Conservation (phyloP, 331 rosid species). For the Phaseolus coccineus region DNA sequence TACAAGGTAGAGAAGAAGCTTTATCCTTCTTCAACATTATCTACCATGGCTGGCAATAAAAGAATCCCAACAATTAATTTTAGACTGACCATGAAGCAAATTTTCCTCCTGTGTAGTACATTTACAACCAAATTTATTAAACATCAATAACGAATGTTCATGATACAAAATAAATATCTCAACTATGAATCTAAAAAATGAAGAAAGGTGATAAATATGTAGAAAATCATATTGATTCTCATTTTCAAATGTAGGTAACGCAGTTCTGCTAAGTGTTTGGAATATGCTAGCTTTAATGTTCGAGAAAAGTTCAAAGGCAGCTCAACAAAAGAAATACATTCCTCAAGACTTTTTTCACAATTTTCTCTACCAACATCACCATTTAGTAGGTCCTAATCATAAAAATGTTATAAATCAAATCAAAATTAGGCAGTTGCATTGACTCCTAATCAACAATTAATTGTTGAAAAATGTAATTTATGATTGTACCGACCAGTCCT, state of each 20-base stretch:
- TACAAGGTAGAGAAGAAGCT: no score
- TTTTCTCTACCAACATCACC: slow-evolving; percentile 47
- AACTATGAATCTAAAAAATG: no score
- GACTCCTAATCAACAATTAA: slow-evolving; percentile 10
- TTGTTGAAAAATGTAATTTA: background rate
- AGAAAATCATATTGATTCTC: slow-evolving; percentile 51
- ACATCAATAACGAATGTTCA: no score
- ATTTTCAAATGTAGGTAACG: slow-evolving; percentile 56
- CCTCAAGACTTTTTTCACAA: slow-evolving; percentile 55
- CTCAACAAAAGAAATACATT: slow-evolving; percentile 66
- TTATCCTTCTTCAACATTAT: no score
- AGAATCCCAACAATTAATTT: no score
- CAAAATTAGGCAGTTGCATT: slow-evolving; percentile 41
- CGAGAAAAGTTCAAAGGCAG: slow-evolving; percentile 73
- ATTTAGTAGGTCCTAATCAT: slow-evolving; percentile 59
- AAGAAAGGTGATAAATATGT: slow-evolving; percentile 6
- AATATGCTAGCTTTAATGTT: slow-evolving; percentile 65
- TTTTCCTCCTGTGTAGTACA: no score
- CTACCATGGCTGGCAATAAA: no score
- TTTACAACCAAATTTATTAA: no score
- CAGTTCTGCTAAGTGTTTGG: slow-evolving; percentile 60
- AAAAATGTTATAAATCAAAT: slow-evolving; percentile 37
- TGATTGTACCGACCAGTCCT: background rate
- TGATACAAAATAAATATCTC: no score
- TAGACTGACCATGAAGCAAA: no score